Evolutionary conservation across 305 asterid species (phyloP), one percentile per base, ranked within the genome.

Genomic region (Plantago rigida): DNA sequence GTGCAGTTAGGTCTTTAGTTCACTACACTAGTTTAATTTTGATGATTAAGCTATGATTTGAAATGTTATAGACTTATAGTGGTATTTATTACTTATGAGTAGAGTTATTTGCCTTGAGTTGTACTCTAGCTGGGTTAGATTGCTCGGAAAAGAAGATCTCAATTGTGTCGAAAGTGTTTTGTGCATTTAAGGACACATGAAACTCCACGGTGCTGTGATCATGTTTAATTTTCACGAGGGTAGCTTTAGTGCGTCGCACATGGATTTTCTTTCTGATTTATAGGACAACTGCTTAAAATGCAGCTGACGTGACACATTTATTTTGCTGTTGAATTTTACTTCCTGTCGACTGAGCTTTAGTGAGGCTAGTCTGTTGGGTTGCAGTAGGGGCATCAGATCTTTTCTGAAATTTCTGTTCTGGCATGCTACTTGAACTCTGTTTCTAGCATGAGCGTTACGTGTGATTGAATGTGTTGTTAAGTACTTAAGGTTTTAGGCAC

Each of bases 21-120:
- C 3, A 9, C 24, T 59, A 52, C 69, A 56, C 68, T 61, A 71
- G 61, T 46, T 61, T 48, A n/a, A 22, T 17, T 65, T 56, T 56
- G 72, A 41, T 56, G 59, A 47, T 65, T 55, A 39, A 13, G n/a
- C 54, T 44, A n/a, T 29, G 28, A 61, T 42, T 64, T 62, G 13
- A 59, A 44, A 47, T 46, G 55, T 56, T 45, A 26, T n/a, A n/a
- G n/a, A n/a, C n/a, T n/a, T n/a, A n/a, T 39, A 51, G 34, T 31
- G 29, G 28, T 36, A 61, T 26, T 22, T 49, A 14, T 13, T 14
- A 3, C 39, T 3, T 31, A 31, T 31, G 39, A 31, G 39, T 31
- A 1, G 39, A 31, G 39, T 31, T 53, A 13, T 54, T 9, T 9
- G 46, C 13, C 46, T 10, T 6, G 42, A 36, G 46, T 9, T 41